Evolutionary conservation across 768 basidiomycete genomes (phyloP), one percentile per base, ranked within the genome.

Genomic region (Boletus rubroflammeus): DNA sequence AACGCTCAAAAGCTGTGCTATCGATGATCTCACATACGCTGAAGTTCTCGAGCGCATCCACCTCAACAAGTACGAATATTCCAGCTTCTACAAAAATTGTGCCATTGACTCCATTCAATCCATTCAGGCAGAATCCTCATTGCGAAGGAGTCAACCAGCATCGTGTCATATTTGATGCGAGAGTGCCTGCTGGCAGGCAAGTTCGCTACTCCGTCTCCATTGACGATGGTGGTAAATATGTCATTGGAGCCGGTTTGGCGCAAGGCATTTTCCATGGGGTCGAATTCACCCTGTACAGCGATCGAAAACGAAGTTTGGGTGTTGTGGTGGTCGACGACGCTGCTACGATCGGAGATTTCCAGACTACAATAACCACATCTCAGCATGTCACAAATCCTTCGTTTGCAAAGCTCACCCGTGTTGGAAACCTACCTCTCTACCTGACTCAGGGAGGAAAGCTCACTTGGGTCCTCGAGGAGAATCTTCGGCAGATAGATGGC

Each of bases 71-170:
- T 59, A 43, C 21, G 61, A 40, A 39, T 5, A 6, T 29, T 32
- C 25, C 10, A 1, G 2, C 29, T 9, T 17, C 6, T 19, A 19
- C 26, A 10, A 23, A 17, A 21, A 9, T 31, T 11, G 8, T 17
- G 31, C 47, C 14, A 11, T 23, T 59, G 1, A 58, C 28, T 7
- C n/a, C 1, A 10, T 40, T 13, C 4, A 23, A 32, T 23, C 29
- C 11, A 9, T 45, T 21, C 38, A 71, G 65, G 9, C 70, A 72
- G 36, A 54, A 53, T 46, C 71, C 71, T 3, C 68, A 60, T 15
- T 72, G 68, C 23, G 67, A 64, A 53, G 72, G 71, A 6, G 1
- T 21, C 21, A 35, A 67, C 35, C 58, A 35, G 23, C n/a, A 55
- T 34, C 67, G 70, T 7, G 44, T 60, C 34, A 47, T 70, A 17